Evolutionary conservation across 805 yeast species (phyloP).

Genomic region (Ogataea methanolica): DNA sequence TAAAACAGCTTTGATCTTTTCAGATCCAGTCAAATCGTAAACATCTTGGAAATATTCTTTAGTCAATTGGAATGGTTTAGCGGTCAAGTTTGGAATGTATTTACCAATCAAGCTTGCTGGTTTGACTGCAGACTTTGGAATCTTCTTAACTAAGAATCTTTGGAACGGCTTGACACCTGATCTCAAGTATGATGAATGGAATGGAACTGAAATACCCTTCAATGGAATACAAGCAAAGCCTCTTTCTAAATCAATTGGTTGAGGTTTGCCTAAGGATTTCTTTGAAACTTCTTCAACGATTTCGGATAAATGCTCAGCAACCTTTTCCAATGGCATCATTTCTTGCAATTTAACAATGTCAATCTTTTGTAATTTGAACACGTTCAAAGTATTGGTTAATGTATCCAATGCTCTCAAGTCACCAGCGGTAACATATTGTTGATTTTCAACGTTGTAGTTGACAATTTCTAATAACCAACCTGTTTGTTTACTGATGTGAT

Average conservation of each 20-base stretch:
- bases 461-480: constrained; percentile 96
- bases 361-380: constrained; percentile 89
- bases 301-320: constrained; percentile 81
- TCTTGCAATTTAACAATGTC: constrained; percentile 86
- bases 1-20: constrained; percentile 80
- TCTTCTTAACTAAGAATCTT: constrained; percentile 93
- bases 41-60: constrained; percentile 98
- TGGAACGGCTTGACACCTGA: constrained; percentile 99
- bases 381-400: constrained; percentile 86
- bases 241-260: constrained; percentile 95
- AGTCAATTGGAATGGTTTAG: constrained; percentile 92
- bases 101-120: constrained; percentile 90
- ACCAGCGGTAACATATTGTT: constrained; percentile 98
- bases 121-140: constrained; percentile 90
- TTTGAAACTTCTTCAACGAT: constrained; percentile 82
- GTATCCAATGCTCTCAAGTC: constrained; percentile 94
- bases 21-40: constrained; percentile 84
- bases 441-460: constrained; percentile 96
- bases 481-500: constrained; percentile 77
- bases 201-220: constrained; percentile 98
- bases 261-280: constrained; percentile 81
- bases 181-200: constrained; percentile 98
- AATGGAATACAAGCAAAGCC: constrained; percentile 98
- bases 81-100: constrained; percentile 98
- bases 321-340: constrained; percentile 79